Evolutionary conservation across 139 green algal species (phyloP), one percentile per base, ranked within the genome.

Genomic region (Astrephomene gubernaculifera): DNA sequence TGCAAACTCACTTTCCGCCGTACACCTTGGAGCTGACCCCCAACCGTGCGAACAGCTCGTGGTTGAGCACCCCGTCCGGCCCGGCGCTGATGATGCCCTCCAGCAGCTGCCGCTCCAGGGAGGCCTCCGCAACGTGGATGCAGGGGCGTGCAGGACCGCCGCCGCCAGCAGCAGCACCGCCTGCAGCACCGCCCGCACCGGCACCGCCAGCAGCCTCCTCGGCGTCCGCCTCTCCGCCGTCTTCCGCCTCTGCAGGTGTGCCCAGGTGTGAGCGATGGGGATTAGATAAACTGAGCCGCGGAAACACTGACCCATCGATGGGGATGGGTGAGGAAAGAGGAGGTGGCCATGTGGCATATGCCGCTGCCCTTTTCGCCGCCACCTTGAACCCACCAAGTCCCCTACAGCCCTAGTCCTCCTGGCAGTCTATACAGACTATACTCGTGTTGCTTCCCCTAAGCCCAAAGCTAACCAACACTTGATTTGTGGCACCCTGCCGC

Each of bases 31-130:
- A 57, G 78, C 60, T 86, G 57, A 89, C 24, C 17, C 71, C 41
- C 31, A 90, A 63, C 36, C 27, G 19, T 43, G 25, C 4, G 52
- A 90, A 90, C 17, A 90, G 31, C n/a, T 79, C 63, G n/a, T 36
- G 53, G 79, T 79, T 84, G 29, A 87, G 49, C 2, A 85, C 71
- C 24, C 86, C 86, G 60, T 81, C 61, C 3, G 35, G 19, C 0
- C 86, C 86, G 1, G 72, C 86, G 8, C 38, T 52, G 9, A 87
- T 9, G 24, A 92, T 54, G 0, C 41, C 49, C 54, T 92, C 86
- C 54, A 92, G 53, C 65, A 90, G 21, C 71, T 86, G 79, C 29
- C 88, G 86, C 31, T 90, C 80, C 45, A 88, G 39, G 3, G 79
- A 53, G 10, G 82, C 67, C 79, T 92, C 89, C 27, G 68, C 81